Evolutionary conservation across 805 yeast genomes (phyloP), one percentile per base, ranked within the genome.

Genomic region (Metschnikowia arizonensis): DNA sequence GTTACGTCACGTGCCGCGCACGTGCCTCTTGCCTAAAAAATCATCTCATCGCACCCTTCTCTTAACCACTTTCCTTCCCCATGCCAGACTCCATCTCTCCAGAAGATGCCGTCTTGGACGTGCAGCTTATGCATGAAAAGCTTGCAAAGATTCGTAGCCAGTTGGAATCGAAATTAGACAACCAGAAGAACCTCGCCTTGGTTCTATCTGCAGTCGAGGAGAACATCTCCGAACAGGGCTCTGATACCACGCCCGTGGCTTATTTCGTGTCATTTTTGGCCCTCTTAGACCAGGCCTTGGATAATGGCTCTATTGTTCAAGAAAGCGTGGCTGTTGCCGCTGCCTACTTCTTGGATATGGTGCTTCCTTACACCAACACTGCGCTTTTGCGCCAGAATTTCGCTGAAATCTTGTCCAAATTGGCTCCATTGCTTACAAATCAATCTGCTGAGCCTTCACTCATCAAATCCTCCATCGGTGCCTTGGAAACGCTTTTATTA

Each of bases 201-300:
- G 82, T 91, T 46, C 73, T 93, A 40, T 77, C 84, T 18, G 96
- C 97, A 3, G 90, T 93, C 40, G 99, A 93, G 62, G 96, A 88
- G 55, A 87, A 87, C 55, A 76, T 93, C 35, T 73, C 76, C 35
- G 88, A 82, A 52, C 86, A 83, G 54, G 72, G 74, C 35, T 78
- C 78, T 41, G 74, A 75, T 38, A 73, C 70, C 47, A 73, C 85
- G 12, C 82, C 96, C 23, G 83, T 87, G 23, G 83, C 96, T 0
- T 93, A 93, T 64, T 82, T 89, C 57, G 82, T 90, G 14, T 86
- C 97, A 0, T 83, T 91, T 52, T 66, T 91, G 50, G 77, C 96
- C 1, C 68, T 93, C 23, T 69, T 93, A 47, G 95, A 88, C 48
- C 95, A 88, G 62, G 75, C 89, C 21, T 68, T 80, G 34, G 52